Percentiles rank a stretch among this genome's conserved stretches.
Evolutionary conservation across 2,329 filamentous ascomycete genomes (phyloP).

Genomic region (Aspergillus fructus): DNA sequence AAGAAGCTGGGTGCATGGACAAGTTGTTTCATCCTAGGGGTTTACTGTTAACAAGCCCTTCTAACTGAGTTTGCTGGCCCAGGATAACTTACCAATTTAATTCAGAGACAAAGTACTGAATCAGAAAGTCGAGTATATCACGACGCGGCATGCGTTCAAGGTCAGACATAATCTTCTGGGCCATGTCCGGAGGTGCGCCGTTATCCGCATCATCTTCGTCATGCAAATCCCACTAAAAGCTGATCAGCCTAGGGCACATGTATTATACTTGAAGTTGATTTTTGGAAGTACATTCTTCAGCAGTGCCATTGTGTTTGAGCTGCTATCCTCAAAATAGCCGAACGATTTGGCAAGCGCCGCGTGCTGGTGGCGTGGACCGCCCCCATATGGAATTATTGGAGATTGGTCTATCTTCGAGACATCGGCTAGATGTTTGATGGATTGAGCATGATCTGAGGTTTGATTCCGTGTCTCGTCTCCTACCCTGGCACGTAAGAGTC

Average conservation of each 20-base stretch:
- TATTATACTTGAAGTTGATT: too few relatives aligned
- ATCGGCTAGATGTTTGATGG: too few relatives aligned
- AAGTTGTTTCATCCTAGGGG: slow-evolving; percentile 6
- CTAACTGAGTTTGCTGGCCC: background rate
- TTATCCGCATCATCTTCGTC: background rate
- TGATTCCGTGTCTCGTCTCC: background rate
- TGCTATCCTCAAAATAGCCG: slow-evolving; percentile 11
- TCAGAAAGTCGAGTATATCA: slow-evolving; percentile 2
- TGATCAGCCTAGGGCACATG: too few relatives aligned
- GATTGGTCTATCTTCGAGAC: too few relatives aligned
- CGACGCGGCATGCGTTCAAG: background rate
- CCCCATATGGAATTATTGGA: too few relatives aligned
- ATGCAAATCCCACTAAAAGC: background rate
- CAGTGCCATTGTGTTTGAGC: slow-evolving; percentile 7
- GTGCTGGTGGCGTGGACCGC: background rate
- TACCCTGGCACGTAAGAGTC: background rate
- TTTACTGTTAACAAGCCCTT: background rate
- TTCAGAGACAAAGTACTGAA: slow-evolving; percentile 7
- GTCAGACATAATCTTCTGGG: background rate
- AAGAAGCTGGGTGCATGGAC: slow-evolving; percentile 7
- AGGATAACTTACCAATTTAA: slow-evolving; percentile 4
- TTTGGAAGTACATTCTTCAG: background rate
- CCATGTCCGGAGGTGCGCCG: background rate
- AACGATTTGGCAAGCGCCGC: slow-evolving; percentile 3
- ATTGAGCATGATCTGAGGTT: background rate